phyloP scores from a whole-genome alignment of 768 basidiomycete genomes.

The Tricholoma bakamatsutake region DNA sequence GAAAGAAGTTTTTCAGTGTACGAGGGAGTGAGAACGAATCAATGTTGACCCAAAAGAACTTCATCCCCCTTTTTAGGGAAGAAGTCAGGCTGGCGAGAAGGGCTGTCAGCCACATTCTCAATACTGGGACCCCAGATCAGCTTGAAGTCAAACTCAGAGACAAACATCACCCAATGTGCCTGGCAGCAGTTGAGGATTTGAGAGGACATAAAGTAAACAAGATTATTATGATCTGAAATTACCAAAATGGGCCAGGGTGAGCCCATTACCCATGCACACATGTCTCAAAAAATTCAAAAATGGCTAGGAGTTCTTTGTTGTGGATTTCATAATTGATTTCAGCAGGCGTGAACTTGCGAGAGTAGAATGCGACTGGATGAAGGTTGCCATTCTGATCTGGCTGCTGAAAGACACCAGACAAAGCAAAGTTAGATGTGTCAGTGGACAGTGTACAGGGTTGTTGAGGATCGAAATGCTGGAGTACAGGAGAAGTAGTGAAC shows the following conservation, averaged over 20 bases:
- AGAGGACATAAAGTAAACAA: conserved; percentile 37
- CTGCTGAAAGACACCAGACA: too few species aligned
- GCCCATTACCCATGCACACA: conserved; percentile 26
- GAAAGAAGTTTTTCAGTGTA: not conserved
- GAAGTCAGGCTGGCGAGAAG: not conserved
- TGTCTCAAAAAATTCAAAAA: conserved; percentile 33
- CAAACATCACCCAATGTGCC: too few species aligned
- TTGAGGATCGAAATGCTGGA: too few species aligned
- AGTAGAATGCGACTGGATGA: too few species aligned
- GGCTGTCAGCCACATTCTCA: not conserved
- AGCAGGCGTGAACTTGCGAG: too few species aligned
- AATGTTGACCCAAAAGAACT: not conserved
- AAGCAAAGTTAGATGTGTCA: too few species aligned
- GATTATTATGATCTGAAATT: conserved; percentile 32
- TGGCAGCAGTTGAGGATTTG: conserved; percentile 20
- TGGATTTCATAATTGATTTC: too few species aligned
- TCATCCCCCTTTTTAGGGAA: not conserved
- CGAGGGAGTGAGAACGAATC: not conserved
- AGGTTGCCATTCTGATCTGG: too few species aligned
- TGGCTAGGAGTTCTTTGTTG: conserved; percentile 44
- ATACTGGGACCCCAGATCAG: not conserved
- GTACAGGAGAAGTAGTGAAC: too few species aligned
- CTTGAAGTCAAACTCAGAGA: conserved; percentile 11
- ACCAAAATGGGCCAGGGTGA: conserved; percentile 16
- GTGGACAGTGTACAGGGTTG: too few species aligned